phyloP scores from a whole-genome alignment of 345 rosid species.

The Gossypium australe region DNA sequence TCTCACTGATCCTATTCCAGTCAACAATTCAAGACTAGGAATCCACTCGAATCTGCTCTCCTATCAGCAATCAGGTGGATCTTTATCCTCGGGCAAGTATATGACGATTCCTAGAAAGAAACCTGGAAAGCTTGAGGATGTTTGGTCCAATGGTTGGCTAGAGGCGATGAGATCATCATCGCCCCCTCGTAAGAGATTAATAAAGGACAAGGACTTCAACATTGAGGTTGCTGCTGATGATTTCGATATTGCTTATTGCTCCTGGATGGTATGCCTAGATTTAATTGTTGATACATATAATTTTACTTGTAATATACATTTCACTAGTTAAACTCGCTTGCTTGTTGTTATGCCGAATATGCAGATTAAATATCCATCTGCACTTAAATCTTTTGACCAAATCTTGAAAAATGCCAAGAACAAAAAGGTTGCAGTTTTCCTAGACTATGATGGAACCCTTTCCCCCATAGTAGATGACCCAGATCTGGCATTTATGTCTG shows the following conservation, averaged over 20 bases:
- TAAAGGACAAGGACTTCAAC: slow-evolving; percentile 53
- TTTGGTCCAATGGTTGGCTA: slow-evolving; percentile 80
- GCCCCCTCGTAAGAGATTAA: slow-evolving; percentile 76
- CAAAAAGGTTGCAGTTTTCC: slow-evolving; percentile 78
- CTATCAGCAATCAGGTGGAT: slow-evolving; percentile 40
- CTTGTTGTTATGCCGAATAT: background rate
- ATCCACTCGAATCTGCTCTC: slow-evolving; percentile 45
- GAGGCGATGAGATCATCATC: slow-evolving; percentile 96
- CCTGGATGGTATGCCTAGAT: slow-evolving; percentile 63
- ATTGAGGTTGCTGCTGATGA: slow-evolving; percentile 56
- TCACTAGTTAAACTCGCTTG: background rate
- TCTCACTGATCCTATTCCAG: slow-evolving; percentile 54
- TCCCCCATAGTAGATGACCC: slow-evolving; percentile 95
- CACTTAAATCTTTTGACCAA: slow-evolving; percentile 56
- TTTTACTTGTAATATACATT: background rate
- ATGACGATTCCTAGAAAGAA: slow-evolving; percentile 47
- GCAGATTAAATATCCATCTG: slow-evolving; percentile 87
- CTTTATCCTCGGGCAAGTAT: slow-evolving; percentile 47
- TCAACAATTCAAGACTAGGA: slow-evolving; percentile 64
- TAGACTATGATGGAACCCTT: slow-evolving; percentile 91
- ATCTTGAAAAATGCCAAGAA: slow-evolving; percentile 50
- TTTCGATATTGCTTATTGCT: slow-evolving; percentile 45
- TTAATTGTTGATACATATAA: background rate
- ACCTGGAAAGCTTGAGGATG: slow-evolving; percentile 71
- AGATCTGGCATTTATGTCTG: slow-evolving; percentile 69